Conservation (phyloP, 495 filamentous ascomycete species). For the Parmelia sp. region DNA sequence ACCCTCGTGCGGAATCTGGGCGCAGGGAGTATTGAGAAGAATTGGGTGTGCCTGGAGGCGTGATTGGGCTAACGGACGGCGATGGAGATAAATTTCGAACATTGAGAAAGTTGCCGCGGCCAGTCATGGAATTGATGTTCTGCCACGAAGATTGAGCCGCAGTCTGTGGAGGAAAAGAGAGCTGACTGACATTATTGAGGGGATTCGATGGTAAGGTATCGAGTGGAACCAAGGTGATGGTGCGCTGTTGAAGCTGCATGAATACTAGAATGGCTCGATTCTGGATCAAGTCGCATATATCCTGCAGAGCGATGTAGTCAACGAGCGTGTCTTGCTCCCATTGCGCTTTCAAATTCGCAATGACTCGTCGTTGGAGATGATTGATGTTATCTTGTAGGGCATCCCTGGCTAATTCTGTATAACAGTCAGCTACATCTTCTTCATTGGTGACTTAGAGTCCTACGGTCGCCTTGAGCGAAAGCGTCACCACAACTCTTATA, state of each 20-base stretch:
- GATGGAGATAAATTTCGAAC: neutral
- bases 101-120: neutral
- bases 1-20: slow-evolving; percentile 3
- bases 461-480: slow-evolving; percentile 39
- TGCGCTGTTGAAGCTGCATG: slow-evolving; percentile 25
- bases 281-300: slow-evolving; percentile 23
- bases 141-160: neutral
- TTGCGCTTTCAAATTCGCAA: slow-evolving; percentile 38
- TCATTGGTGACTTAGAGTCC: slow-evolving; percentile 2
- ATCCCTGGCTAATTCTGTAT: slow-evolving; percentile 29
- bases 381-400: slow-evolving; percentile 44
- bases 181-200: neutral
- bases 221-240: slow-evolving; percentile 21
- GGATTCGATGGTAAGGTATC: slow-evolving; percentile 10
- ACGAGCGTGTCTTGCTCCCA: slow-evolving; percentile 32
- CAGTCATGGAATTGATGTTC: neutral
- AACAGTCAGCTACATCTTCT: neutral
- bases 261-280: slow-evolving; percentile 24
- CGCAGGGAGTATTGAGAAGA: slow-evolving; percentile 5
- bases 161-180: neutral
- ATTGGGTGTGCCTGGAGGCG: neutral
- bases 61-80: slow-evolving; percentile 4
- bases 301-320: slow-evolving; percentile 37
- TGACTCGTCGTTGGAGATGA: slow-evolving; percentile 38
- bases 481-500: slow-evolving; percentile 30